Evolutionary conservation across 1,139 yeast genomes (phyloP), one percentile per base, ranked within the genome.

Genomic region (Zygoascus hellenicus): DNA sequence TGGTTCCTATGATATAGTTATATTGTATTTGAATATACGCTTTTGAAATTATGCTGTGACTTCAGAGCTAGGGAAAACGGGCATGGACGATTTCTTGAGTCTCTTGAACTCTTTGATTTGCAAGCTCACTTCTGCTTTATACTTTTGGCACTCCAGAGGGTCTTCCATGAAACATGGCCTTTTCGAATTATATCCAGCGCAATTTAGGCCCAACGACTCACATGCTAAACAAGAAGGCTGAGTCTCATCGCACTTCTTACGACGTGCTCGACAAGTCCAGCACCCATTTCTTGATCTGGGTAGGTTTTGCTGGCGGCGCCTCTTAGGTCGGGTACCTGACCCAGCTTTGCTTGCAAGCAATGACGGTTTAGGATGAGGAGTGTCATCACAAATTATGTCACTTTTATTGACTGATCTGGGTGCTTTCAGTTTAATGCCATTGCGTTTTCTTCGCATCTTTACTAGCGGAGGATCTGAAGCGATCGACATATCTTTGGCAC

Each of bases 81-180:
- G 6, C 6, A 15, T 15, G 6, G 14, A 29, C 28, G 6, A 10
- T 29, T 17, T 41, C n/a, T 19, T 32, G 17, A 10, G 32, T n/a
- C 15, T 15, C 19, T 42, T 38, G 29, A 29, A 38, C 10, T 31
- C 15, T n/a, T 22, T 14, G 33, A 44, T 38, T 14, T 34, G 28
- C 2, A 26, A 13, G 19, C 40, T 38, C 30, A 42, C n/a, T 5
- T 16, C 34, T 11, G 29, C 26, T 31, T 40, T 45, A 16, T 53
- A 51, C 5, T 32, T 40, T 11, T 16, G 26, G 22, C 45, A 30
- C 10, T 49, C 47, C 10, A 15, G 28, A 5, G 52, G 44, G 28
- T 55, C 54, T 5, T 19, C 59, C 78, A 83, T 79, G 59, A 80
- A 83, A 11, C 55, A 64, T 0, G 92, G 92, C 52, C 78, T 69